Evolutionary conservation across 176 grass and related monocot species (phyloP).

Genomic region (Chloris gayana): DNA sequence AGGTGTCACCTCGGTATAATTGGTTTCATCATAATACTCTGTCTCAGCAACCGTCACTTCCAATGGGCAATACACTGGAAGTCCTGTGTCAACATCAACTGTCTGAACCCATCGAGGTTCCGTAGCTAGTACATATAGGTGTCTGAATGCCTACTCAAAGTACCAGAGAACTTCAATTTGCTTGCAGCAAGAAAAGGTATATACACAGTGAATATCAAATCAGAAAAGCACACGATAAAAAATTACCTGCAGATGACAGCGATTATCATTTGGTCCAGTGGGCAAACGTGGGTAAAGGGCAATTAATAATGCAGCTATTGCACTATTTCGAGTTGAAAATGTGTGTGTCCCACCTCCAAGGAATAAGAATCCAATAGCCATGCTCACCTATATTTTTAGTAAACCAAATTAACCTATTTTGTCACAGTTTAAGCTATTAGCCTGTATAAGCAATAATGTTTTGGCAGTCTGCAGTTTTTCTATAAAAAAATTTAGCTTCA

Average conservation of each 20-base stretch:
- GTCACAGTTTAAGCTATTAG: constrained; percentile 36
- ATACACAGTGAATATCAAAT: constrained; percentile 7
- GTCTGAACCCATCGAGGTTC: constrained; percentile 91
- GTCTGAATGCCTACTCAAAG: constrained; percentile 77
- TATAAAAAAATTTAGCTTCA: constrained; percentile 18
- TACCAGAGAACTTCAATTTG: constrained; percentile 37
- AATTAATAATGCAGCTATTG: constrained; percentile 83
- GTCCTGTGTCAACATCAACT: constrained; percentile 85
- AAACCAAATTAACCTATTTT: constrained; percentile 13
- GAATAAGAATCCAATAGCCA: constrained; percentile 92
- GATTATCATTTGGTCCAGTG: constrained; percentile 95
- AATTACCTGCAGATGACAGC: constrained; percentile 90
- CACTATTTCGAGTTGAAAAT: constrained; percentile 88
- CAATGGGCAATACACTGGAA: constrained; percentile 91
- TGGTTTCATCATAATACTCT: constrained; percentile 86
- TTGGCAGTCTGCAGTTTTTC: background rate
- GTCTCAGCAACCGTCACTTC: constrained; percentile 89
- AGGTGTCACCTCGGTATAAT: constrained; percentile 87
- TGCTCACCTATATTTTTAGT: constrained; percentile 70
- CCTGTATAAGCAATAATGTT: background rate
- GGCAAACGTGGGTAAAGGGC: constrained; percentile 94
- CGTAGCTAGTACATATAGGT: constrained; percentile 86
- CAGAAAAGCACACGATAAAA: constrained; percentile 17
- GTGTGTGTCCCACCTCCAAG: constrained; percentile 93
- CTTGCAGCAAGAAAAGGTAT: constrained; percentile 28